A percentile compares a stretch with the other conserved stretches of the same genome.
Evolutionary conservation across 202 grass and related monocot species (phyloP).

Genomic region (Eragrostis tef): DNA sequence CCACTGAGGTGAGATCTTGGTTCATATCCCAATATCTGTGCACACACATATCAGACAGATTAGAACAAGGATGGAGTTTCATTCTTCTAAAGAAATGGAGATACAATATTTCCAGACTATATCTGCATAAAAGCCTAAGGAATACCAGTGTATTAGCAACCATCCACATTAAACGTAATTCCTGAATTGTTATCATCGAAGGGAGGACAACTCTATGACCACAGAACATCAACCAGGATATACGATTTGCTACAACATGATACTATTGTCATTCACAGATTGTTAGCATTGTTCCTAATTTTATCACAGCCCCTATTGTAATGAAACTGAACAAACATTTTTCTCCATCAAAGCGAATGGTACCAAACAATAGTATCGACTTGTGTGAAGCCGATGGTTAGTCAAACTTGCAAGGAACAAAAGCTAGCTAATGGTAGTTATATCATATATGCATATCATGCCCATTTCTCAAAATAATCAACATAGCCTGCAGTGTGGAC

Average conservation of each 20-base stretch:
- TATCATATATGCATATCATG: no score
- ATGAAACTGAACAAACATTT: not conserved
- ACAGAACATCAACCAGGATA: not conserved
- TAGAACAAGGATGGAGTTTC: slow-evolving; percentile 2
- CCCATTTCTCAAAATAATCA: not conserved
- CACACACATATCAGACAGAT: slow-evolving; percentile 20
- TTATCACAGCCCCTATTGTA: not conserved
- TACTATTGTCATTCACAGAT: not conserved
- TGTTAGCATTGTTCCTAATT: not conserved
- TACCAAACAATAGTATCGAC: not conserved
- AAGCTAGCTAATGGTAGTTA: not conserved
- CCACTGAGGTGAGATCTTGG: slow-evolving; percentile 36
- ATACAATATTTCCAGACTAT: not conserved
- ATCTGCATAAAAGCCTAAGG: not conserved
- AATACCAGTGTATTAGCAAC: not conserved
- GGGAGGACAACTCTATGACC: not conserved
- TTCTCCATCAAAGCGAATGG: not conserved
- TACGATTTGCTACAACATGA: not conserved
- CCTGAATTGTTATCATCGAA: not conserved
- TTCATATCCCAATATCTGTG: slow-evolving; percentile 50
- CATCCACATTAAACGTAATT: not conserved
- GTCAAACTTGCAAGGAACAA: not conserved
- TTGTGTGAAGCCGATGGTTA: not conserved
- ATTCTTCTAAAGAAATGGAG: slow-evolving; percentile 9
- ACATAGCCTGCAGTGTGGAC: not conserved